A percentile compares a stretch with the other conserved stretches of the same genome.
Conservation (phyloP, 495 filamentous ascomycete species). For the Talaromyces trachyspermus region DNA sequence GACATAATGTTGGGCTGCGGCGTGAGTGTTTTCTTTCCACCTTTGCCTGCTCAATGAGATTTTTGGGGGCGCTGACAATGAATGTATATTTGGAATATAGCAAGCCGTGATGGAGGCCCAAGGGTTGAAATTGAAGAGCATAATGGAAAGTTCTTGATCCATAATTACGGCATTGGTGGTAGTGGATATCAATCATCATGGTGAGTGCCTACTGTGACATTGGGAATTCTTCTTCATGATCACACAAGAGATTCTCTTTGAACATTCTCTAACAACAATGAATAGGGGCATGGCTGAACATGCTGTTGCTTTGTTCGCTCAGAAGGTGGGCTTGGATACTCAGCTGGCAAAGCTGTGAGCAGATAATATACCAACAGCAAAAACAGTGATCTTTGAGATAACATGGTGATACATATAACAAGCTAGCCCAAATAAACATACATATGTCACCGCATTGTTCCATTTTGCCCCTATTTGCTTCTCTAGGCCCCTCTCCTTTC, state of each 20-base stretch:
- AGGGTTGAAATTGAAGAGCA: slow-evolving; percentile 5
- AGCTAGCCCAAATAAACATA: too few relatives aligned
- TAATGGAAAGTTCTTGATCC: neutral
- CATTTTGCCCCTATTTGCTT: too few relatives aligned
- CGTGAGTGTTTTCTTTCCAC: neutral
- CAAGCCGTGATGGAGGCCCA: slow-evolving; percentile 4
- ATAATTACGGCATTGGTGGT: slow-evolving; percentile 8
- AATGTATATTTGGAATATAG: neutral
- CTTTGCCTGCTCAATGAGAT: too few relatives aligned
- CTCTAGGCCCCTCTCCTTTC: too few relatives aligned
- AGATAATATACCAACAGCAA: too few relatives aligned
- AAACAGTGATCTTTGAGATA: too few relatives aligned
- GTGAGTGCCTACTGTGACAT: too few relatives aligned
- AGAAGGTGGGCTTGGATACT: neutral
- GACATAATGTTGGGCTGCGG: slow-evolving; percentile 4
- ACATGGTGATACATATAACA: too few relatives aligned
- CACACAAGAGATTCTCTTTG: too few relatives aligned
- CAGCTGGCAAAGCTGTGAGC: slow-evolving; percentile 1
- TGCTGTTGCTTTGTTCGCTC: slow-evolving; percentile 1
- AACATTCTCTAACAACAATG: neutral
- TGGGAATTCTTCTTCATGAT: too few relatives aligned
- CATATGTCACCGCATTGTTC: too few relatives aligned
- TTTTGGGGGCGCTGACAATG: neutral
- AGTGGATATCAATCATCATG: slow-evolving; percentile 7
- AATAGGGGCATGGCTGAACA: slow-evolving; percentile 9